Evolutionary conservation across 495 filamentous ascomycete genomes (phyloP).

Genomic region (Trichocladium antarcticum): DNA sequence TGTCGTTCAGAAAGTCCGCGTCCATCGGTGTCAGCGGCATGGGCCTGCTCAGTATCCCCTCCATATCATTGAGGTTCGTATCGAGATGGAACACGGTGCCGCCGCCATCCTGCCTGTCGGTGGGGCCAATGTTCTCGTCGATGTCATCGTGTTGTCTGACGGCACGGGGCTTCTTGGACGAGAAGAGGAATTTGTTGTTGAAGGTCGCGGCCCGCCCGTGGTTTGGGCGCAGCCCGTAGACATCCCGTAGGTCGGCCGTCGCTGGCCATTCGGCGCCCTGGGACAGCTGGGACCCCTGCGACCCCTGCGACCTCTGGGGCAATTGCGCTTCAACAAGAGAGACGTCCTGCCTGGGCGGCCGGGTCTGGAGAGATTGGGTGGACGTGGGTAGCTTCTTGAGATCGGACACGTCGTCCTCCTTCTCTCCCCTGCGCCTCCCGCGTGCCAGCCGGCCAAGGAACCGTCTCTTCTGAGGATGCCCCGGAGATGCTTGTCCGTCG

Average conservation of each 20-base stretch:
- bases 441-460: slow-evolving; percentile 52
- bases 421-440: slow-evolving; percentile 42
- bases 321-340: no score
- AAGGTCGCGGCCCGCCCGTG: slow-evolving; percentile 45
- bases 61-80: slow-evolving; percentile 72
- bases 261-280: slow-evolving; percentile 37
- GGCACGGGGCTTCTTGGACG: slow-evolving; percentile 33
- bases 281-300: slow-evolving; percentile 29
- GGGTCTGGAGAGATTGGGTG: slow-evolving; percentile 41
- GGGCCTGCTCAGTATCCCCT: slow-evolving; percentile 65
- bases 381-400: slow-evolving; percentile 48
- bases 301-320: slow-evolving; percentile 43
- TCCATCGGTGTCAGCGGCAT: slow-evolving; percentile 52
- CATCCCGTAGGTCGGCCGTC: slow-evolving; percentile 28
- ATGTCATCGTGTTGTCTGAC: slow-evolving; percentile 33
- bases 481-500: slow-evolving; percentile 51
- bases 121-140: slow-evolving; percentile 38
- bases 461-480: slow-evolving; percentile 47
- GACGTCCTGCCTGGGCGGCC: slow-evolving; percentile 38
- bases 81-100: slow-evolving; percentile 57
- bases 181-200: slow-evolving; percentile 45
- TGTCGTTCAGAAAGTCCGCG: slow-evolving; percentile 42
- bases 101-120: slow-evolving; percentile 33
- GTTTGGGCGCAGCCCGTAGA: slow-evolving; percentile 23
- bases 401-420: slow-evolving; percentile 44